These are phyloP conservation scores for Penicillium paxilli DNA, from an alignment of 495 filamentous ascomycete species.

Conservation along the genomic window DNA sequence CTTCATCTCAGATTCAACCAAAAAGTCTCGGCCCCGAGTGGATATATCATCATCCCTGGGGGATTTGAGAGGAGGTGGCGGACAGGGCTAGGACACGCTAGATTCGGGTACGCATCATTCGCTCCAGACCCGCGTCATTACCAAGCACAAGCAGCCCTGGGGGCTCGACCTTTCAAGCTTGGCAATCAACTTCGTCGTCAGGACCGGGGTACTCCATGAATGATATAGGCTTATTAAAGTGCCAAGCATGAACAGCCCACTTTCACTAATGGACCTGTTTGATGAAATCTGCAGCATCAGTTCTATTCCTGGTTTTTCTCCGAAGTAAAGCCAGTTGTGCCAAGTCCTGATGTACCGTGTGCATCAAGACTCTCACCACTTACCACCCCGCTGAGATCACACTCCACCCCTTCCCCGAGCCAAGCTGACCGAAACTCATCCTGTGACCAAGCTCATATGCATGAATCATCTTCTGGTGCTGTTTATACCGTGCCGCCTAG, in stretches of 20 bases:
- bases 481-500: background rate
- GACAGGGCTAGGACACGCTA: background rate
- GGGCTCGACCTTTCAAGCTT: constrained; percentile 21
- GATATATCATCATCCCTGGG: background rate
- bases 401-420: background rate
- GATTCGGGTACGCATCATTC: constrained; percentile 5
- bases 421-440: background rate
- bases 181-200: constrained; percentile 1
- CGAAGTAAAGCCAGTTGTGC: background rate
- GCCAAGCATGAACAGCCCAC: background rate
- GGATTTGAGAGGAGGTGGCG: too few relatives aligned
- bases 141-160: constrained; percentile 21
- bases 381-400: background rate
- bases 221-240: too few relatives aligned
- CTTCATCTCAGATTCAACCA: constrained; percentile 4
- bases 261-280: background rate
- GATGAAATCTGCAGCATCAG: background rate
- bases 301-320: constrained; percentile 2
- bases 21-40: constrained; percentile 1
- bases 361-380: too few relatives aligned
- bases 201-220: background rate
- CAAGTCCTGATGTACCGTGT: background rate
- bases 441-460: background rate
- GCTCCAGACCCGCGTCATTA: constrained; percentile 22
- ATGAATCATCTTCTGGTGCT: background rate